These are phyloP conservation scores for Cyberlindnera amylophila DNA, from an alignment of 805 yeast species.

Conservation along the genomic window DNA sequence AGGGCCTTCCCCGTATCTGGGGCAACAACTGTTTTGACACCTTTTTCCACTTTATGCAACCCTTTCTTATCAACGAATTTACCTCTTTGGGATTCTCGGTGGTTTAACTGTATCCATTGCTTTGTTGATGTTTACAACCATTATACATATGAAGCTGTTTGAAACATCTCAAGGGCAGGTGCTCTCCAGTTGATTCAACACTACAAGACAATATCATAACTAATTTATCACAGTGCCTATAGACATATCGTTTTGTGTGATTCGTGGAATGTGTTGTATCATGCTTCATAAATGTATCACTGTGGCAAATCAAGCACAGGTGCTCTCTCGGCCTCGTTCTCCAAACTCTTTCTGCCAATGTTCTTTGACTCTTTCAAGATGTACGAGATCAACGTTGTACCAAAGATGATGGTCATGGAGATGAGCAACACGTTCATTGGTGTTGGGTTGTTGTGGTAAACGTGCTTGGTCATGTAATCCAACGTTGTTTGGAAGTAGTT, in stretches of 20 bases:
- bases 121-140: no score
- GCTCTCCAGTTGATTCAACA: no score
- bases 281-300: constrained; percentile 1
- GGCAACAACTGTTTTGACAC: no score
- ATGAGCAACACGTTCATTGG: constrained; percentile 68
- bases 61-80: constrained; percentile 10
- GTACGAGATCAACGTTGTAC: constrained; percentile 25
- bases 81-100: constrained; percentile 5
- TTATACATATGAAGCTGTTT: no score
- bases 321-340: constrained; percentile 62
- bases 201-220: no score
- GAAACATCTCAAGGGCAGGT: no score
- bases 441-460: constrained; percentile 68
- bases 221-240: no score
- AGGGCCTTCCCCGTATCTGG: no score
- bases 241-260: no score
- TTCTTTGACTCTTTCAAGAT: constrained; percentile 35
- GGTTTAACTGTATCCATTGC: no score
- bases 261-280: no score
- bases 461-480: constrained; percentile 66
- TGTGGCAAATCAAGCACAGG: constrained; percentile 44
- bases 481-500: constrained; percentile 68
- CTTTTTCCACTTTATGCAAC: background rate
- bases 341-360: constrained; percentile 48
- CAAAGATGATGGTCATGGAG: constrained; percentile 43